Conservation (phyloP, 169 alveolate species). For the Eimeria mitis region DNA sequence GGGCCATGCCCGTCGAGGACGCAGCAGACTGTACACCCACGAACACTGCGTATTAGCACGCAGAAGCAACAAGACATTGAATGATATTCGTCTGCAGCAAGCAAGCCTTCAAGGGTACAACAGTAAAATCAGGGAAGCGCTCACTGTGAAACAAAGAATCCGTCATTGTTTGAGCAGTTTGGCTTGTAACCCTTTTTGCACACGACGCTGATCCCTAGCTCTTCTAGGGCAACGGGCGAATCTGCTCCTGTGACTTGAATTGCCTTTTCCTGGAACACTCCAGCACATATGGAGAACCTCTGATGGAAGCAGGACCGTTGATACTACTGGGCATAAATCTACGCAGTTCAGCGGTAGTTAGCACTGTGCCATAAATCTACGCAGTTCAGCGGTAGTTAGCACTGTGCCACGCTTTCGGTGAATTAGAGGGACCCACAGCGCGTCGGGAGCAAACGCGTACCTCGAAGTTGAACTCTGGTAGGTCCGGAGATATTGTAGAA, state of each 20-base stretch:
- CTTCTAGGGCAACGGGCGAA: conserved; percentile 12
- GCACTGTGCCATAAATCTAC: background rate
- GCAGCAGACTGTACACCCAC: conserved; percentile 61
- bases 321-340: background rate
- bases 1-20: conserved; percentile 95
- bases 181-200: conserved; percentile 60
- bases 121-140: background rate
- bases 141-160: conserved; percentile 57
- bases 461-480: conserved; percentile 29
- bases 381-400: background rate
- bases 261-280: conserved; percentile 51
- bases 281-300: conserved; percentile 3
- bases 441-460: background rate
- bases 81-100: background rate
- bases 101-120: background rate
- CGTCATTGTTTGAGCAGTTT: conserved; percentile 49
- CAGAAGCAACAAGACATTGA: background rate
- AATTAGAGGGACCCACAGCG: background rate
- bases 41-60: background rate
- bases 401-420: background rate
- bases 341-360: background rate
- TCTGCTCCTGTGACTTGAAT: conserved; percentile 22
- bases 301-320: background rate
- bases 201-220: conserved; percentile 36
- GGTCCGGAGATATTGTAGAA: conserved; percentile 3